These are phyloP conservation scores for Staphylotrichum tortipilum DNA, from an alignment of 495 filamentous ascomycete genomes.

Conservation along the genomic window DNA sequence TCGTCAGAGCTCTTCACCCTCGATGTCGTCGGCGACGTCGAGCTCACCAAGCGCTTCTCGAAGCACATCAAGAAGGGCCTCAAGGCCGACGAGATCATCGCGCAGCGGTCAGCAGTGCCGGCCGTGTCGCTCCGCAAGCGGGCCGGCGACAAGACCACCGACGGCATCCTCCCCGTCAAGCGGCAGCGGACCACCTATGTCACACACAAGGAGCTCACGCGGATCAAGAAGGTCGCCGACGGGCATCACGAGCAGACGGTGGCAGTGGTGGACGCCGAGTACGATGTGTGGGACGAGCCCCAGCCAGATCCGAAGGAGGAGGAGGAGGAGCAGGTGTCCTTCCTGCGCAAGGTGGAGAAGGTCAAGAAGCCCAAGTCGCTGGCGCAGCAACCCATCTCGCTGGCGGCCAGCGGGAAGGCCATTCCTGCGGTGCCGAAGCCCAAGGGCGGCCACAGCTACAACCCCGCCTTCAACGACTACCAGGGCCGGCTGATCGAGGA, in stretches of 20 bases:
- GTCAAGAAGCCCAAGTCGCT: constrained; percentile 69
- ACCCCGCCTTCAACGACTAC: constrained; percentile 80
- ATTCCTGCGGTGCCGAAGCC: constrained; percentile 74
- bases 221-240: constrained; percentile 69
- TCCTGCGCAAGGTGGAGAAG: constrained; percentile 53
- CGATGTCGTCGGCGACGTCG: constrained; percentile 41
- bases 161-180: constrained; percentile 67
- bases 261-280: constrained; percentile 45
- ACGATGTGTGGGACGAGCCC: constrained; percentile 70
- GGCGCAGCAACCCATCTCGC: constrained; percentile 64
- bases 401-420: constrained; percentile 65
- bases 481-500: constrained; percentile 61
- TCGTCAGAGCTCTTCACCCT: constrained; percentile 73
- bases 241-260: constrained; percentile 52
- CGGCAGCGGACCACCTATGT: constrained; percentile 66
- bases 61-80: constrained; percentile 61
- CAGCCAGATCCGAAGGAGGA: constrained; percentile 40
- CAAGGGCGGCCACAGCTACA: constrained; percentile 78
- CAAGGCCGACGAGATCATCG: constrained; percentile 84
- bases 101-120: constrained; percentile 69
- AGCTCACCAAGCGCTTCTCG: constrained; percentile 39
- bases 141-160: constrained; percentile 42
- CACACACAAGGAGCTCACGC: constrained; percentile 66
- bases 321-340: constrained; percentile 44
- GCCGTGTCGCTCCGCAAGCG: constrained; percentile 71